phyloP scores from a whole-genome alignment of 257 asterid species.

The Salvia rosmarinus region DNA sequence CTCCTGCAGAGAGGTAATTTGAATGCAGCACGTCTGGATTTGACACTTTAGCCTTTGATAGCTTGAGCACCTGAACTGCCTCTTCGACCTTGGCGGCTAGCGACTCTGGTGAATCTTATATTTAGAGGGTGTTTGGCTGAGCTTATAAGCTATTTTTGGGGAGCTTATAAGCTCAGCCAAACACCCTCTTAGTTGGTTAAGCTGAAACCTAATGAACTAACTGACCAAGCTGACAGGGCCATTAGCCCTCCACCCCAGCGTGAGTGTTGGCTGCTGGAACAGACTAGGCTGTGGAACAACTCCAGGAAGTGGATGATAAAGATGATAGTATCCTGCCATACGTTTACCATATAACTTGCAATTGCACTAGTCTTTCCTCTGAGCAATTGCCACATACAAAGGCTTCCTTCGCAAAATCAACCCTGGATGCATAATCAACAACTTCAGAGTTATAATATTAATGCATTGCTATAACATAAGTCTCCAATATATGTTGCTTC shows the following conservation, averaged over 20 bases:
- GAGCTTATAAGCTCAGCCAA: no score
- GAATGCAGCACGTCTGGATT: constrained; percentile 57
- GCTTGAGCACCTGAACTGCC: constrained; percentile 70
- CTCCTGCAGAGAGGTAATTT: constrained; percentile 54
- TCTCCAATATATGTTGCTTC: no score
- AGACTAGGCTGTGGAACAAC: constrained; percentile 56
- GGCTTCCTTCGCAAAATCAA: constrained; percentile 71
- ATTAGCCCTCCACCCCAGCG: constrained; percentile 74
- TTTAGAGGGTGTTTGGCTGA: no score
- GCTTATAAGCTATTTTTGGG: no score
- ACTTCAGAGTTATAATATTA: neutral
- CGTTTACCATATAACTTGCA: constrained; percentile 64
- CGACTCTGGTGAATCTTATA: constrained; percentile 65
- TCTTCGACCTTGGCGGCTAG: constrained; percentile 72
- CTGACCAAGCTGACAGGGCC: constrained; percentile 66
- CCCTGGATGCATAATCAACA: constrained; percentile 47
- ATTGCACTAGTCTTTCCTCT: constrained; percentile 75
- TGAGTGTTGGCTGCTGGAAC: constrained; percentile 58
- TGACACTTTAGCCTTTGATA: constrained; percentile 54
- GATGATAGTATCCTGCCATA: constrained; percentile 62
- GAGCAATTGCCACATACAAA: constrained; percentile 78
- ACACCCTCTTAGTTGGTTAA: neutral
- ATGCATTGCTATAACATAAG: no score
- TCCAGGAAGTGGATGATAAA: constrained; percentile 60
- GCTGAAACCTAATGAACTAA: constrained; percentile 37